Evolutionary conservation across 176 grass and related monocot species (phyloP).

Genomic region (Carex littledalei): DNA sequence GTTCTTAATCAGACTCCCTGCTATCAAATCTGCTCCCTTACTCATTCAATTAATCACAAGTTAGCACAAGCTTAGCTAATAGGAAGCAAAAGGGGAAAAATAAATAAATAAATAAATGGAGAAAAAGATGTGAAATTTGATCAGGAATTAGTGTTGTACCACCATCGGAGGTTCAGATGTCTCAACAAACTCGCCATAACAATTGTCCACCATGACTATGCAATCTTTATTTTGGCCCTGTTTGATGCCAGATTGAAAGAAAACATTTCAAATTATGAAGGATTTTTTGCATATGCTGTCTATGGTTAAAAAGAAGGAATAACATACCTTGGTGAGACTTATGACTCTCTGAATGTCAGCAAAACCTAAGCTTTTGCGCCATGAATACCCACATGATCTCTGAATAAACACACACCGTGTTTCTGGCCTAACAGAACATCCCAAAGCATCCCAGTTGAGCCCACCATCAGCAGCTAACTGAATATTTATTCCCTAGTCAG

Average conservation of each 20-base stretch:
- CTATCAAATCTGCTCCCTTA: slow-evolving; percentile 88
- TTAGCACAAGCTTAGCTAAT: slow-evolving; percentile 1
- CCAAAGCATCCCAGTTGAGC: slow-evolving; percentile 62
- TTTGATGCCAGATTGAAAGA: neutral
- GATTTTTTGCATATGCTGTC: neutral
- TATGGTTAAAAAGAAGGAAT: neutral
- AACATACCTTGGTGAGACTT: slow-evolving; percentile 51
- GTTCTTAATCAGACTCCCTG: slow-evolving; percentile 94
- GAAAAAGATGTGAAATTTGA: neutral
- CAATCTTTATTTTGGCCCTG: slow-evolving; percentile 77
- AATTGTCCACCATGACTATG: slow-evolving; percentile 96
- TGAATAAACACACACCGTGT: slow-evolving; percentile 84
- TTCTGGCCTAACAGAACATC: slow-evolving; percentile 41
- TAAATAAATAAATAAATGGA: too few species aligned
- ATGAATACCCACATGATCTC: slow-evolving; percentile 83
- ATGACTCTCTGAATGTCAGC: slow-evolving; percentile 57
- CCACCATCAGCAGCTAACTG: slow-evolving; percentile 78
- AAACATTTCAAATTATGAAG: neutral
- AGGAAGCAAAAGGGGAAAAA: neutral
- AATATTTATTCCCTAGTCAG: slow-evolving; percentile 3
- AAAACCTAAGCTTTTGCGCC: slow-evolving; percentile 67
- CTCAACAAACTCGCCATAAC: slow-evolving; percentile 97
- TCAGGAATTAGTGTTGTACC: slow-evolving; percentile 32
- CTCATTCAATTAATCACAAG: slow-evolving; percentile 9
- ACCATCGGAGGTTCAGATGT: slow-evolving; percentile 70